A percentile compares a stretch with the other conserved stretches of the same genome.
phyloP scores from a whole-genome alignment of 306 rosid genomes.

The Ormosia semicastrata region DNA sequence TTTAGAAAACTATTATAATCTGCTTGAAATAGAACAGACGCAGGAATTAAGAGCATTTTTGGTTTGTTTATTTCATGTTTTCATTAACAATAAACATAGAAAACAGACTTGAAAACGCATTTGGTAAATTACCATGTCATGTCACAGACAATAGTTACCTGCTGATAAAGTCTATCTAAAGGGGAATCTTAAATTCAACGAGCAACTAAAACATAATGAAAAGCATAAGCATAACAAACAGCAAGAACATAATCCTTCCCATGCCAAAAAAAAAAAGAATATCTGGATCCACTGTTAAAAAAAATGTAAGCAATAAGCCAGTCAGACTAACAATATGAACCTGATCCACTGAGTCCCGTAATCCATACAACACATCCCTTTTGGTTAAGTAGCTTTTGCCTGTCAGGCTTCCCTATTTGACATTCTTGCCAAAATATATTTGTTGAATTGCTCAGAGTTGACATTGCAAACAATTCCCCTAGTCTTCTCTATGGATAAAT shows the following conservation, averaged over 20 bases:
- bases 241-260: conserved; percentile 3
- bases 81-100: background rate
- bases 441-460: conserved; percentile 62
- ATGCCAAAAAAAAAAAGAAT: background rate
- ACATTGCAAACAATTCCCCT: conserved; percentile 47
- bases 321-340: conserved; percentile 34
- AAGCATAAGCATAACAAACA: conserved; percentile 11
- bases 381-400: conserved; percentile 86
- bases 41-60: background rate
- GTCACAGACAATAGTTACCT: background rate
- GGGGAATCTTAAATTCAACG: conserved; percentile 7
- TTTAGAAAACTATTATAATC: background rate
- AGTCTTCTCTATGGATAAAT: conserved; percentile 15
- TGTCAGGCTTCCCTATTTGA: conserved; percentile 63
- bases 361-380: conserved; percentile 92
- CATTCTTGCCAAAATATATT: conserved; percentile 88
- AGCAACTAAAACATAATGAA: conserved; percentile 17
- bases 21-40: background rate
- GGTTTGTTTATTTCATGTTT: background rate
- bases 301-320: background rate
- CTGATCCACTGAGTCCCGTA: conserved; percentile 94
- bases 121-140: background rate
- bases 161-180: background rate
- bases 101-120: background rate
- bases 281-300: background rate